Base-by-base conservation (phyloP, 1,284 basidiomycete genomes). In the Heterobasidion parviporum region DNA sequence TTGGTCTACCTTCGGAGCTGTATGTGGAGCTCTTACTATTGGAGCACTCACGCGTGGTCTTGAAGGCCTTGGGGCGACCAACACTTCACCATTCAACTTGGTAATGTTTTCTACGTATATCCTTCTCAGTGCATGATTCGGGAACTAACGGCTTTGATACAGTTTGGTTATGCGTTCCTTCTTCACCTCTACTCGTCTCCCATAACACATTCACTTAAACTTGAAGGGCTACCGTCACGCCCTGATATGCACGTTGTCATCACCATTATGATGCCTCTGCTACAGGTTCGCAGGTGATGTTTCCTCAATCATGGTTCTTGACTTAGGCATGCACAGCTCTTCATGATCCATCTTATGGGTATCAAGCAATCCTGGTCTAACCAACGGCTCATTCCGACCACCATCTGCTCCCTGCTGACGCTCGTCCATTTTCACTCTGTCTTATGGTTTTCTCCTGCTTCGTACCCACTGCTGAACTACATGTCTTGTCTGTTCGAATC, bases 161-260 rank as follows among this genome's bases (percentile, higher is more conserved):
- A 89, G 87, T 80, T 87, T 60, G 84, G 85, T 38, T 89, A 89
- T 62, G 80, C 85, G 0, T 88, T 89, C 67, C 72, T 87, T 45
- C 68, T 89, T 15, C 83, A 89, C 60, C 77, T 87, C 8, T 89
- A 88, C 68, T 81, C 85, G 0, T 81, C 82, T 1, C 82, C 85
- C 0, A 65, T 80, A 33, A 79, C 81, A 8, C 82, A 87, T 62
- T 66, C 70, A 12, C 70, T 70, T 60, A 76, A 75, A 56, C 59
- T 65, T 0, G 68, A 72, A 7, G 74, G 70, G 6, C 63, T 72
- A 7, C 78, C 80, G 1, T 78, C 83, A 5, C 73, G 86, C 52
- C 87, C 87, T 2, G 83, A 88, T 63, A 77, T 80, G 50, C 84
- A 89, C 62, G 79, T 82, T 33, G 71, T 87, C 34, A 73, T 87